A percentile compares a stretch with the other conserved stretches of the same genome.
Conservation (phyloP, 306 rosid genomes). For the Echinosophora koreensis region DNA sequence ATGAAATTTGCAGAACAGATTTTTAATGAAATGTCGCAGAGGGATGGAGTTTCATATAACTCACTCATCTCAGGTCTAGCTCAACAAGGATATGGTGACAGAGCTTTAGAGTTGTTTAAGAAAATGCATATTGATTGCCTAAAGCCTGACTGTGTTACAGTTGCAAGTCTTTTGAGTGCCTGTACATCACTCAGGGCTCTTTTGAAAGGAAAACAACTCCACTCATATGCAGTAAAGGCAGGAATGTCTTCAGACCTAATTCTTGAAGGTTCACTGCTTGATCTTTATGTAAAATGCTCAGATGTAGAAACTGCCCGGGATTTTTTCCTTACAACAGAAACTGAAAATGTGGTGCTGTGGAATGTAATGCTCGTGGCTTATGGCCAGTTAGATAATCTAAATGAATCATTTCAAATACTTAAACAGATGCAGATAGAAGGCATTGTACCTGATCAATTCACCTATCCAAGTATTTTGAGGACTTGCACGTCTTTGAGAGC, state of each 20-base stretch:
- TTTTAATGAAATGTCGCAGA: slow-evolving; percentile 63
- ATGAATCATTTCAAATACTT: slow-evolving; percentile 68
- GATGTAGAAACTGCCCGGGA: slow-evolving; percentile 70
- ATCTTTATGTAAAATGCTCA: slow-evolving; percentile 88
- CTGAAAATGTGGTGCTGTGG: slow-evolving; percentile 84
- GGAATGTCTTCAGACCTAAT: slow-evolving; percentile 84
- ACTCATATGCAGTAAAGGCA: slow-evolving; percentile 76
- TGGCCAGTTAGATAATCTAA: slow-evolving; percentile 72
- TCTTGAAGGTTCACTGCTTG: slow-evolving; percentile 89
- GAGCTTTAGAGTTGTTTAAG: slow-evolving; percentile 69
- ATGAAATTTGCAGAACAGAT: slow-evolving; percentile 67
- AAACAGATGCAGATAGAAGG: slow-evolving; percentile 83
- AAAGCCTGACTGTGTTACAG: slow-evolving; percentile 79
- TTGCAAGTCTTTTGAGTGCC: slow-evolving; percentile 85
- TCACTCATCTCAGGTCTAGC: slow-evolving; percentile 89
- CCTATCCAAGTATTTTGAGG: slow-evolving; percentile 86
- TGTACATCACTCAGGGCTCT: slow-evolving; percentile 74
- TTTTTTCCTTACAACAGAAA: slow-evolving; percentile 75
- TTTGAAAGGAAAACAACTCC: slow-evolving; percentile 74
- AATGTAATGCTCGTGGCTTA: slow-evolving; percentile 90
- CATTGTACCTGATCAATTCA: slow-evolving; percentile 82
- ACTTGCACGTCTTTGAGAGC: slow-evolving; percentile 82
- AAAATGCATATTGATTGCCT: slow-evolving; percentile 71
- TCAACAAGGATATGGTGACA: slow-evolving; percentile 70
- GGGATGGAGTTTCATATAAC: slow-evolving; percentile 86